A percentile compares a stretch with the other conserved stretches of the same genome.
Evolutionary conservation across 805 yeast genomes (phyloP).

Genomic region (Pichia cephalocereana): DNA sequence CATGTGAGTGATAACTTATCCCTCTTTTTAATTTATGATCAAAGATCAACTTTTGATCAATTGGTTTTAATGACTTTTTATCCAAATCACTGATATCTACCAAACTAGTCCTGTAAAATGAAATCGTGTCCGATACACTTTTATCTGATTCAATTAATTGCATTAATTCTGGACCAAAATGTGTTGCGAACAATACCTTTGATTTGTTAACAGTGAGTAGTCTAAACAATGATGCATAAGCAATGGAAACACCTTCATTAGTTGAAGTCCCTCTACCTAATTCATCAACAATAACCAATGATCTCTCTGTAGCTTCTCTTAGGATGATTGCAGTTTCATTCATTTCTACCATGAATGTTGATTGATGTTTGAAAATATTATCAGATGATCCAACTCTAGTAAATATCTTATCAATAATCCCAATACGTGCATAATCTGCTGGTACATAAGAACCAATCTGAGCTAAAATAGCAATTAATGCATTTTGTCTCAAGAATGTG

Average conservation of each 20-base stretch:
- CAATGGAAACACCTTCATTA: constrained; percentile 75
- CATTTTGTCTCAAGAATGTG: constrained; percentile 66
- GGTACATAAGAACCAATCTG: constrained; percentile 74
- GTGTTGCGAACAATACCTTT: constrained; percentile 83
- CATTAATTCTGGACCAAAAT: constrained; percentile 55
- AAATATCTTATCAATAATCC: constrained; percentile 69
- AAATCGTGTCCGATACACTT: constrained; percentile 17
- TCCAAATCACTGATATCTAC: constrained; percentile 8
- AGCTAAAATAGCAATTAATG: constrained; percentile 56
- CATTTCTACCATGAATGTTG: constrained; percentile 95
- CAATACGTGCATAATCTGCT: constrained; percentile 51
- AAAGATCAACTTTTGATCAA: constrained; percentile 28
- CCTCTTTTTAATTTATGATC: constrained; percentile 59
- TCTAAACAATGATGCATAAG: constrained; percentile 62
- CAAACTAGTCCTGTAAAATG: constrained; percentile 21
- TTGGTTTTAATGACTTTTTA: neutral
- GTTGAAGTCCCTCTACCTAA: constrained; percentile 88
- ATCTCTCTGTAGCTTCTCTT: constrained; percentile 51
- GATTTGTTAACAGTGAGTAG: constrained; percentile 48
- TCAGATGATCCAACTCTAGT: constrained; percentile 83
- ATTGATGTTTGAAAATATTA: constrained; percentile 64
- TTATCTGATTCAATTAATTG: constrained; percentile 27
- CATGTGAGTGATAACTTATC: constrained; percentile 66
- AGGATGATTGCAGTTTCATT: constrained; percentile 68
- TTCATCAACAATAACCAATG: constrained; percentile 78